phyloP scores from a whole-genome alignment of 192 early-diverging fungal species.

The Coemansia sp. region DNA sequence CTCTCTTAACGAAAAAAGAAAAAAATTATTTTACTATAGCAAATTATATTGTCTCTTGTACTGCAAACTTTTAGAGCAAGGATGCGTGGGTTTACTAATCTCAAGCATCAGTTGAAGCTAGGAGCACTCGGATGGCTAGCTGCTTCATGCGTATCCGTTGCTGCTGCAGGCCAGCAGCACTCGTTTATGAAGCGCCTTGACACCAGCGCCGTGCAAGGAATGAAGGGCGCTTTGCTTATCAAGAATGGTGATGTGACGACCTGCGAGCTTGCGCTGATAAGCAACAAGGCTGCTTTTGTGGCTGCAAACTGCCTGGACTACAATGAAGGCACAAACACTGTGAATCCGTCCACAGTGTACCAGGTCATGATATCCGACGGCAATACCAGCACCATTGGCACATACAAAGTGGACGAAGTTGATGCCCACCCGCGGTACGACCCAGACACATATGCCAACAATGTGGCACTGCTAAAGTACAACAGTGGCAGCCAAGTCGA shows the following conservation, averaged over 20 bases:
- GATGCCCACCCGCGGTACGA: conserved; percentile 34
- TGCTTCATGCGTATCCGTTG: background rate
- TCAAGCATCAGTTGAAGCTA: background rate
- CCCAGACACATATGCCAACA: conserved; percentile 41
- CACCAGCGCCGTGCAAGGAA: conserved; percentile 9
- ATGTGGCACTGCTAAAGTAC: conserved; percentile 34
- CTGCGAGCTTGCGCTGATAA: conserved; percentile 45
- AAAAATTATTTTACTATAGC: background rate
- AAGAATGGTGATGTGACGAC: conserved; percentile 34
- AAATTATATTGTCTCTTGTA: background rate
- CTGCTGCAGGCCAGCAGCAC: conserved; percentile 51
- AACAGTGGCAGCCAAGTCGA: conserved; percentile 5
- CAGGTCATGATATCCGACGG: conserved; percentile 33
- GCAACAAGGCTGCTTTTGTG: conserved; percentile 43
- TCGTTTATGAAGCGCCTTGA: conserved; percentile 31
- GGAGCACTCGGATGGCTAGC: background rate
- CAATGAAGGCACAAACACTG: conserved; percentile 13
- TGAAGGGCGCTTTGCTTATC: conserved; percentile 35
- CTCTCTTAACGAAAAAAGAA: background rate
- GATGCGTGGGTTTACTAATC: conserved; percentile 1
- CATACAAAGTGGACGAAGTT: conserved; percentile 15
- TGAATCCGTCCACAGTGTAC: conserved; percentile 17
- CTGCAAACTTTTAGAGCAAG: background rate
- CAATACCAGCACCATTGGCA: conserved; percentile 21
- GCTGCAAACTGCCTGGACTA: conserved; percentile 39